phyloP scores from a whole-genome alignment of 1,139 yeast genomes.

The Kurtzmaniella natalensis region DNA sequence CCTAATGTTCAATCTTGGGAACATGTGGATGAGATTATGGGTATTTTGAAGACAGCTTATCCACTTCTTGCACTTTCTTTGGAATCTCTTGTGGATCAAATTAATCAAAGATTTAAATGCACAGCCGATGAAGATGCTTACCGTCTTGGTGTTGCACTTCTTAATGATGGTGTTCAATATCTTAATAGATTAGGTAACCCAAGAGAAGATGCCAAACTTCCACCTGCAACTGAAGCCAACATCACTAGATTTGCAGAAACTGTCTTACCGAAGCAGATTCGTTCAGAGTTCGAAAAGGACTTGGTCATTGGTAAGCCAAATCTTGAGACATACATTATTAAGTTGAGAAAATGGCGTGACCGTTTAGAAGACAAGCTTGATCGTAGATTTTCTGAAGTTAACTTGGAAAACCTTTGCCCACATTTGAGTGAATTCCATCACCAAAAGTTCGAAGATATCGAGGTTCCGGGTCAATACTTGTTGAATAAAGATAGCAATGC shows the following conservation, averaged over 20 bases:
- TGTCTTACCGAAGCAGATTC: constrained; percentile 82
- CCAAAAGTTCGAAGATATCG: constrained; percentile 96
- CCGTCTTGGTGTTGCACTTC: constrained; percentile 82
- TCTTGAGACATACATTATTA: constrained; percentile 77
- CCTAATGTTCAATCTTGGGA: constrained; percentile 75
- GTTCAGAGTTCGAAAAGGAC: constrained; percentile 90
- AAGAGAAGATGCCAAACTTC: constrained; percentile 80
- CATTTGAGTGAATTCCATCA: constrained; percentile 96
- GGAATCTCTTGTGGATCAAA: constrained; percentile 94
- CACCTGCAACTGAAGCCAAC: constrained; percentile 88
- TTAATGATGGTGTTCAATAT: constrained; percentile 90
- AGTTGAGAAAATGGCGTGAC: constrained; percentile 89
- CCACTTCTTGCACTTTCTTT: constrained; percentile 89
- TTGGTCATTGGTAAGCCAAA: constrained; percentile 86
- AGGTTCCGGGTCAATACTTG: constrained; percentile 94
- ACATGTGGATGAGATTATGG: constrained; percentile 92
- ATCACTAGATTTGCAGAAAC: constrained; percentile 90
- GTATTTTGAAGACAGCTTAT: constrained; percentile 90
- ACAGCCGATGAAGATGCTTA: constrained; percentile 96
- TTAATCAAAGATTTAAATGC: constrained; percentile 89
- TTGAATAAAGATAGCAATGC: constrained; percentile 77
- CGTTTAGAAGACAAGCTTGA: constrained; percentile 89
- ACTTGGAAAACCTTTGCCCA: constrained; percentile 88
- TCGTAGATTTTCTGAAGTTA: constrained; percentile 69
- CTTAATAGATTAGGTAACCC: constrained; percentile 83